phyloP scores from a whole-genome alignment of 2,329 filamentous ascomycete species.

The Plenodomus tracheiphilus region DNA sequence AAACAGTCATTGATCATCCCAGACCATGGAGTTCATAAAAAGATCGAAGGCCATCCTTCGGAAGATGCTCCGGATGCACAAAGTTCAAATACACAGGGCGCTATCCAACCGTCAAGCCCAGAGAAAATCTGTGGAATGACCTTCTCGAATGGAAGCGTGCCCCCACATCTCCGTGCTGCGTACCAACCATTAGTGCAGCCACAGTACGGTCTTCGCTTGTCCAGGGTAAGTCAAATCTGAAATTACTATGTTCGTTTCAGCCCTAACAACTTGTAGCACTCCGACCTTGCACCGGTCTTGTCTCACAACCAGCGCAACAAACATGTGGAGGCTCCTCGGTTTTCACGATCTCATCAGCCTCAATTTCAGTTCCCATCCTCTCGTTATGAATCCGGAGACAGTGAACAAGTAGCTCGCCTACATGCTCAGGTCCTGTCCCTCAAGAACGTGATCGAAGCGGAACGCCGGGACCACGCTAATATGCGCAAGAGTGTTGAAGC shows the following conservation, averaged over 20 bases:
- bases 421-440: constrained; percentile 16
- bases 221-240: constrained; percentile 1
- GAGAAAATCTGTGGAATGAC: too few relatives aligned
- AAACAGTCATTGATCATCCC: too few relatives aligned
- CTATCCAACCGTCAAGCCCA: too few relatives aligned
- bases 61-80: too few relatives aligned
- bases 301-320: neutral
- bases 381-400: constrained; percentile 1
- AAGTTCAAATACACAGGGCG: too few relatives aligned
- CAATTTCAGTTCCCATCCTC: neutral
- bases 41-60: too few relatives aligned
- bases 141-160: constrained; percentile 3
- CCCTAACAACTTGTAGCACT: neutral
- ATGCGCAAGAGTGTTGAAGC: constrained; percentile 10
- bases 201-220: neutral
- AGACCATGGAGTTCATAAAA: too few relatives aligned
- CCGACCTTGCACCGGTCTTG: neutral
- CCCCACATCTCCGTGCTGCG: constrained; percentile 12
- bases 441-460: constrained; percentile 14
- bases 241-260: neutral
- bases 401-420: constrained; percentile 13
- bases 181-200: constrained; percentile 1
- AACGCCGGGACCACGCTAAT: constrained; percentile 14
- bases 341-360: neutral
- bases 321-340: neutral